phyloP scores from a whole-genome alignment of 441 rosid species.

The Breynia disticha region DNA sequence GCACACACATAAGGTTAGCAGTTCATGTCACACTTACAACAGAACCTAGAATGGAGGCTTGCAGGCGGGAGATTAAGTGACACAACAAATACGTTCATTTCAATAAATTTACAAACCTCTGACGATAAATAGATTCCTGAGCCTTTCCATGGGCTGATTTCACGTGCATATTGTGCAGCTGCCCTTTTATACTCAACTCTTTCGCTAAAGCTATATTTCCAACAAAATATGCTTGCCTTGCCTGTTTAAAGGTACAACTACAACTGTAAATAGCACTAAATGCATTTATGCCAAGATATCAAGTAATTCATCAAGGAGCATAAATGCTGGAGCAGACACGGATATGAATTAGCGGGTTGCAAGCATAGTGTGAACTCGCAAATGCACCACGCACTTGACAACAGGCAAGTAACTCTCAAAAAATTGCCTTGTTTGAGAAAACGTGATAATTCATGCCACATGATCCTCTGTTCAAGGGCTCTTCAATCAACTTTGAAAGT shows the following conservation, averaged over 20 bases:
- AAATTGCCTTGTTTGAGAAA: too few species aligned
- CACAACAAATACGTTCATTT: too few species aligned
- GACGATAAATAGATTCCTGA: conserved; percentile 82
- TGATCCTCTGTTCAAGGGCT: too few species aligned
- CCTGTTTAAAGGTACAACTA: conserved; percentile 41
- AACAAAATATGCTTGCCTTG: conserved; percentile 76
- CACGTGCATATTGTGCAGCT: conserved; percentile 84
- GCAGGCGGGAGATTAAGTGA: too few species aligned
- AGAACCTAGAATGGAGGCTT: too few species aligned
- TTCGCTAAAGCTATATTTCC: conserved; percentile 91
- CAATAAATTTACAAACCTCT: conserved; percentile 52
- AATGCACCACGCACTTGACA: too few species aligned
- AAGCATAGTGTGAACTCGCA: neutral
- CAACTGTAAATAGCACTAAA: neutral
- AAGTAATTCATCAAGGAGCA: neutral
- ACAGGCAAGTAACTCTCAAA: too few species aligned
- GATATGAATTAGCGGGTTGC: neutral
- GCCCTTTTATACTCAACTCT: conserved; percentile 89
- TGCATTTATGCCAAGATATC: neutral
- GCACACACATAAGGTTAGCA: too few species aligned
- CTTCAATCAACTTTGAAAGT: too few species aligned
- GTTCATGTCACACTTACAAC: too few species aligned
- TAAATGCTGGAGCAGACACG: conserved; percentile 9
- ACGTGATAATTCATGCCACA: too few species aligned
- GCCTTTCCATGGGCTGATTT: conserved; percentile 96